Evolutionary conservation across 169 alveolate species (phyloP), one percentile per base, ranked within the genome.

Genomic region (Theileria annulata): DNA sequence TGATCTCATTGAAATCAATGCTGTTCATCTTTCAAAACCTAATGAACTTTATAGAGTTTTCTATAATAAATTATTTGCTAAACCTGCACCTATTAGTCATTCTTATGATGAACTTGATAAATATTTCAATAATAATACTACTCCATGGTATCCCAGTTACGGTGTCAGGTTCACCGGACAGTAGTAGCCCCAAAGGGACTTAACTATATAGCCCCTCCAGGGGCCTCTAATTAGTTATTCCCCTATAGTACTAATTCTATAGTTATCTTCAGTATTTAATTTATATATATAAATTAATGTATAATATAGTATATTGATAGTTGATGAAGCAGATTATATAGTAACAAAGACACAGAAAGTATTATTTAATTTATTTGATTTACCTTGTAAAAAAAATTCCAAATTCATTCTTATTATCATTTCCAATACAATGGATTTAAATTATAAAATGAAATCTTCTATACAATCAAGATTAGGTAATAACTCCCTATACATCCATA

Each of bases 401-500:
- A 89, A 91, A 74, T 70, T 94, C n/a, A 77, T 94, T 6, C 83
- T 94, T 42, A 77, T 94, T 49, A 92, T 93, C 72, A 92, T 94
- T 42, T 87, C 94, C 23, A 94, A 94, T 77, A 94, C 97, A 25
- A 84, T 94, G 88, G 97, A 94, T 83, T 74, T 94, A 12, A 95
- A 95, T 8, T 89, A 88, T 51, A 68, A 92, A 33, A 72, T 94
- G 86, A 85, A 85, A 56, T 82, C 95, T 12, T 88, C 92, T 67
- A 87, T 93, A 63, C 87, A 85, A 66, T 84, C 93, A 0, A 80
- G 95, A 31, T 72, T 84, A 77, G 91, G 87, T 0, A n/a, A n/a
- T n/a, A n/a, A n/a, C n/a, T n/a, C n/a, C n/a, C n/a, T n/a, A n/a
- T n/a, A n/a, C n/a, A n/a, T n/a, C n/a, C n/a, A n/a, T n/a, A n/a